A percentile compares a stretch with the other conserved stretches of the same genome.
Evolutionary conservation across 495 filamentous ascomycete species (phyloP).

Genomic region (Neurospora terricola): DNA sequence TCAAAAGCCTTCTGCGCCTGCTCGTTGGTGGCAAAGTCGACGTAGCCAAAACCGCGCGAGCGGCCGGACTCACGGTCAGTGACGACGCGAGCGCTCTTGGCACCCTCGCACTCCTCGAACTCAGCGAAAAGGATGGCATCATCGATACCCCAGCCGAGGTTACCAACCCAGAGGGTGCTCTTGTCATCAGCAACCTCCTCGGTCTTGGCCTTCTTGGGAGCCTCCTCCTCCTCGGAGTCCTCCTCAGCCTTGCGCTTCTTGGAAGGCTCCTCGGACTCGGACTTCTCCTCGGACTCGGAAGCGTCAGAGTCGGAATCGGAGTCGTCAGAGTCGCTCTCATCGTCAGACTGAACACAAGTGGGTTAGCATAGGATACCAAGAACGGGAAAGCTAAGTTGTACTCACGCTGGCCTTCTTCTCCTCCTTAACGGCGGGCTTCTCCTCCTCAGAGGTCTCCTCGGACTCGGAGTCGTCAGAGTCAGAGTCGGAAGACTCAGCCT

Average conservation of each 20-base stretch:
- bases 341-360: conserved; percentile 16
- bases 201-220: conserved; percentile 79
- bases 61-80: conserved; percentile 72
- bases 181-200: conserved; percentile 42
- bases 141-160: conserved; percentile 90
- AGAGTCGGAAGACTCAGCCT: conserved; percentile 20
- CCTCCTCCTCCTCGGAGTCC: conserved; percentile 37
- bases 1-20: conserved; percentile 68
- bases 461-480: conserved; percentile 36
- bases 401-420: conserved; percentile 30
- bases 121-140: conserved; percentile 82
- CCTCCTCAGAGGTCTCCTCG: conserved; percentile 27
- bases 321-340: conserved; percentile 11
- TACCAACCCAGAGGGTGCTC: conserved; percentile 76
- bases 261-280: conserved; percentile 32
- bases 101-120: conserved; percentile 75
- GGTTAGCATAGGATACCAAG: conserved; percentile 1
- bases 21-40: conserved; percentile 68
- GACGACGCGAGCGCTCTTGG: conserved; percentile 68
- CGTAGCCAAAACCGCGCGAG: conserved; percentile 94
- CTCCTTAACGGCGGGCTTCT: conserved; percentile 32
- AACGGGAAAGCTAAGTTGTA: neutral
- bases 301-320: conserved; percentile 29
- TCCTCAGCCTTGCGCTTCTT: conserved; percentile 50
- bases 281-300: conserved; percentile 35